Evolutionary conservation across 805 yeast species (phyloP).

Genomic region (Cyberlindnera galapagoensis): DNA sequence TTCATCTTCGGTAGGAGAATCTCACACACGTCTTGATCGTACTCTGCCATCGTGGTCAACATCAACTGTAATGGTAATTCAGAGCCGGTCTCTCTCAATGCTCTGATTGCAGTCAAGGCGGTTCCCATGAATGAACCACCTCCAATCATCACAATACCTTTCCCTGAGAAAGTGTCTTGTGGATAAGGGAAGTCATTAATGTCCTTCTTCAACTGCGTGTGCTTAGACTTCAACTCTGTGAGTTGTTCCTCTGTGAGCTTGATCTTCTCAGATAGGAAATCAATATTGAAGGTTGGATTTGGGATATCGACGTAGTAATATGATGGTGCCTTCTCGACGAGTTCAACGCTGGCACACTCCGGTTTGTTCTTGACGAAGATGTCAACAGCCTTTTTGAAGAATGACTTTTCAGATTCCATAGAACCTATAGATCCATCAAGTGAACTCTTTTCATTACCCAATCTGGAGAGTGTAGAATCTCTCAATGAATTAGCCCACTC

Average conservation of each 20-base stretch:
- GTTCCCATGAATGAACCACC: constrained; percentile 39
- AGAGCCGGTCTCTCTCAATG: constrained; percentile 37
- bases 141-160: constrained; percentile 34
- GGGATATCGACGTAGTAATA: constrained; percentile 23
- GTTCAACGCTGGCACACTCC: constrained; percentile 10
- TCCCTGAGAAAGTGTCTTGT: constrained; percentile 15
- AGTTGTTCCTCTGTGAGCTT: constrained; percentile 16
- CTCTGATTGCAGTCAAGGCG: constrained; percentile 31
- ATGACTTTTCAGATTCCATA: constrained; percentile 1
- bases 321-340: constrained; percentile 22
- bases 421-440: neutral
- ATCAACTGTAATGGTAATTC: constrained; percentile 38
- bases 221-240: constrained; percentile 16
- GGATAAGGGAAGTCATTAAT: constrained; percentile 16
- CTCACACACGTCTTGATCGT: constrained; percentile 39
- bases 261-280: constrained; percentile 14
- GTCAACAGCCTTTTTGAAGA: constrained; percentile 16
- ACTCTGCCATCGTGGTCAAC: constrained; percentile 34
- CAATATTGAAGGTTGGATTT: constrained; percentile 23
- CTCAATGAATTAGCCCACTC: neutral
- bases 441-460: neutral
- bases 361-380: constrained; percentile 20
- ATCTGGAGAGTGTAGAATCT: neutral
- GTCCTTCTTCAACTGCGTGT: constrained; percentile 15
- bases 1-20: constrained; percentile 32